Base-by-base conservation (phyloP, 2,329 filamentous ascomycete species). In the Emmonsiellopsis sp. region DNA sequence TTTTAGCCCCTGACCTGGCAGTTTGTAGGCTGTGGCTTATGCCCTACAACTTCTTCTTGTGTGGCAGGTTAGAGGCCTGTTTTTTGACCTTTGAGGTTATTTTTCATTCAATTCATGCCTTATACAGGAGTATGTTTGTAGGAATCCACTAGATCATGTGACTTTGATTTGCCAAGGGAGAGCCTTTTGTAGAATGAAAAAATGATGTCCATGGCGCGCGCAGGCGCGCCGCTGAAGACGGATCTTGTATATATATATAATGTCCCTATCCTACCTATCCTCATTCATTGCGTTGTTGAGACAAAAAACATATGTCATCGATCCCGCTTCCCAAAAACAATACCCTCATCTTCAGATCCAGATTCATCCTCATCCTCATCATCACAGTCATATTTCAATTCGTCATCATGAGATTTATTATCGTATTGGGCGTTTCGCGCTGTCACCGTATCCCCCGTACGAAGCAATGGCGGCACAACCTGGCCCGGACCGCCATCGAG, bases 391-490 rank as follows among this genome's bases (percentile, higher is more conserved):
- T 71, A 71, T 43, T 62, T 62, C 36, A 62, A 64, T 52, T 71
- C 67, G 34, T 71, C 68, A 43, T 71, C 70, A 54, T 72, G 65
- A 3, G 44, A 10, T 6, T 57, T 59, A 9, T 61, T 58, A 7
- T 62, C 62, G 2, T 53, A 56, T 2, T 59, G 59, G 39, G 48
- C 59, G 50, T 44, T 55, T 57, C 52, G 55, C 6, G 66, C 65
- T 54, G 69, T 73, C 53, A 73, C 67, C 2, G 71, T 73, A 51
- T 73, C 71, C 9, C 67, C 68, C 0, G 70, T 73, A 34, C 70
- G 69, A 51, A 73, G 65, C 14, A 72, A 67, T 1, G 68, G 68
- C 11, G 69, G 68, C 9, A 72, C 21, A 62, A 39, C 61, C 56
- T 42, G 51, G 10, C 21, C 54, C 37, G 32, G 42, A 8, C 54